phyloP scores from a whole-genome alignment of 2,329 filamentous ascomycete species.

The Aureobasidium leucospermi region DNA sequence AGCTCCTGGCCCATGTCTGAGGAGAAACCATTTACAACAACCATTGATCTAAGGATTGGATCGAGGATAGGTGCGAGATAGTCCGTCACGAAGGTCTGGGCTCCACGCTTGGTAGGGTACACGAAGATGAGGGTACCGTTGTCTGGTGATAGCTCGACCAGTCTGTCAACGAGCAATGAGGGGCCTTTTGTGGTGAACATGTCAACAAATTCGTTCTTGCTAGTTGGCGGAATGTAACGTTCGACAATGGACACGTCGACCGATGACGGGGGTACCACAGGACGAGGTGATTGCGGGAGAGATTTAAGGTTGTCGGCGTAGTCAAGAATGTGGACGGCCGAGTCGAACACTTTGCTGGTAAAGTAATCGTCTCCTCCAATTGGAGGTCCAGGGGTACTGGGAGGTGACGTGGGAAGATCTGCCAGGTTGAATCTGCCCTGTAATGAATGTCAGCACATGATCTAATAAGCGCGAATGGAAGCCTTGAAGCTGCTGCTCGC shows the following conservation, averaged over 20 bases:
- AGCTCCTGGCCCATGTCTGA: slow-evolving; percentile 49
- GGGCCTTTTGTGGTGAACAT: slow-evolving; percentile 49
- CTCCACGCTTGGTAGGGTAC: slow-evolving; percentile 54
- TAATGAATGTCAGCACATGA: neutral
- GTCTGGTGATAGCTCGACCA: slow-evolving; percentile 51
- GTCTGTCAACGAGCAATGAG: slow-evolving; percentile 53
- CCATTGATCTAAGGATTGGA: slow-evolving; percentile 51
- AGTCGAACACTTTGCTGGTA: slow-evolving; percentile 54
- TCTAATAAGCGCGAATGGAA: neutral
- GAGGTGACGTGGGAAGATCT: slow-evolving; percentile 56
- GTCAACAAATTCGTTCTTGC: slow-evolving; percentile 49
- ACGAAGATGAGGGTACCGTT: slow-evolving; percentile 54
- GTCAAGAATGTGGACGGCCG: slow-evolving; percentile 51
- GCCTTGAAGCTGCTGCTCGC: neutral
- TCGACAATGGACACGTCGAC: slow-evolving; percentile 56
- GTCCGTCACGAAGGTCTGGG: slow-evolving; percentile 49
- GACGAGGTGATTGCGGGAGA: slow-evolving; percentile 45
- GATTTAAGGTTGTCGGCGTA: slow-evolving; percentile 49
- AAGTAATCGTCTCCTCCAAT: slow-evolving; percentile 54
- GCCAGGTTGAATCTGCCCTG: slow-evolving; percentile 51
- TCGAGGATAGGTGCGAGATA: slow-evolving; percentile 57
- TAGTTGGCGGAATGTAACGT: slow-evolving; percentile 58
- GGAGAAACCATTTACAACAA: slow-evolving; percentile 52
- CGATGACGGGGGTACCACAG: slow-evolving; percentile 52
- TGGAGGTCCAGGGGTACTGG: slow-evolving; percentile 47